These are phyloP conservation scores for Botrytis elliptica DNA, from an alignment of 2,329 filamentous ascomycete genomes.

Conservation along the genomic window DNA sequence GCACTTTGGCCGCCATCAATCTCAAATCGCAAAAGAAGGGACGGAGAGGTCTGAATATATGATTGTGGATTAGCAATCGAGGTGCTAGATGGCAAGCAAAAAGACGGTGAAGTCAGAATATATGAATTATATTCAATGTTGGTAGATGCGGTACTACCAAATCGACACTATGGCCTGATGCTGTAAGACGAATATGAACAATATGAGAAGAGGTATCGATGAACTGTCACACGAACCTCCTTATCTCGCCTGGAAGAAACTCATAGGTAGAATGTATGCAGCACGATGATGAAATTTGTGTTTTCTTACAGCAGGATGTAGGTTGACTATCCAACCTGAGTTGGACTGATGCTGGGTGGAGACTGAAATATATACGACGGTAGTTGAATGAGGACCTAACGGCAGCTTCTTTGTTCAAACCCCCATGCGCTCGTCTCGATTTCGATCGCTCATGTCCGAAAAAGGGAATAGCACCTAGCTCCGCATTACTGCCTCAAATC, in stretches of 20 bases:
- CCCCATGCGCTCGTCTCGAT: neutral
- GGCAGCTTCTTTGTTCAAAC: neutral
- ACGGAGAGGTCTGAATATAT: neutral
- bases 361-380: neutral
- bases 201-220: neutral
- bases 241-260: neutral
- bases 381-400: neutral
- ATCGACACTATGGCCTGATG: too few species aligned
- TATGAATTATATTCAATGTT: neutral
- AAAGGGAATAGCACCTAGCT: neutral
- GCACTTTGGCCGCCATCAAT: neutral
- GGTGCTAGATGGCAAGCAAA: neutral
- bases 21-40: neutral
- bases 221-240: neutral
- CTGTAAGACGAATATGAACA: neutral
- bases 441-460: neutral
- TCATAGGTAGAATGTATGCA: neutral
- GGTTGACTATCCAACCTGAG: neutral
- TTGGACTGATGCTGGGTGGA: neutral
- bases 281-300: too few species aligned
- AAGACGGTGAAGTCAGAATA: neutral
- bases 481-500: too few species aligned
- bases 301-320: neutral
- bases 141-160: fast-evolving
- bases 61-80: neutral